Conservation (phyloP, 2,329 filamentous ascomycete species). For the Acrocalymma vagum region DNA sequence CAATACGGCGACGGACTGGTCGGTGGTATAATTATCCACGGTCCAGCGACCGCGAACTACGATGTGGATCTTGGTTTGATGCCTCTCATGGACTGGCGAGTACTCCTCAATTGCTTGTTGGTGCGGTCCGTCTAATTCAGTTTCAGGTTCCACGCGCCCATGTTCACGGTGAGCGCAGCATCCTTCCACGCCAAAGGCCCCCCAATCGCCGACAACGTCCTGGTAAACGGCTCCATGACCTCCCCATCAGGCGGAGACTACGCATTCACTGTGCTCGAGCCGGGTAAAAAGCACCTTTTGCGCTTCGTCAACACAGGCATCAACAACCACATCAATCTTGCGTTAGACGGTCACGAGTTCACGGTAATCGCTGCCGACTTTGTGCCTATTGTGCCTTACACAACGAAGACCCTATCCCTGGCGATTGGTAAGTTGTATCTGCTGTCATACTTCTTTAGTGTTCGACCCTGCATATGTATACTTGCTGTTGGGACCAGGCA, state of each 20-base stretch:
- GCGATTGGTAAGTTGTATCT: slow-evolving; percentile 41
- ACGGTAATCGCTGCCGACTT: slow-evolving; percentile 55
- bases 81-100: slow-evolving; percentile 53
- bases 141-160: slow-evolving; percentile 35
- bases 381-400: slow-evolving; percentile 53
- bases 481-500: neutral
- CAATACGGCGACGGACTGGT: slow-evolving; percentile 48
- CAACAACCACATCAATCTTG: slow-evolving; percentile 48
- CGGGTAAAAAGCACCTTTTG: slow-evolving; percentile 55
- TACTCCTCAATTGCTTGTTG: too few species aligned
- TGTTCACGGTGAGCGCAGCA: slow-evolving; percentile 39
- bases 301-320: slow-evolving; percentile 53
- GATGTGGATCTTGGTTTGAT: slow-evolving; percentile 49
- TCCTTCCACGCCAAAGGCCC: slow-evolving; percentile 48
- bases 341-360: slow-evolving; percentile 52
- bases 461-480: neutral
- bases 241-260: slow-evolving; percentile 40
- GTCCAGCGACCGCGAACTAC: slow-evolving; percentile 48
- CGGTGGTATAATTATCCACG: slow-evolving; percentile 51
- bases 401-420: slow-evolving; percentile 43
- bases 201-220: slow-evolving; percentile 56
- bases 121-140: too few species aligned
- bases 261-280: slow-evolving; percentile 41
- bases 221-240: slow-evolving; percentile 66
- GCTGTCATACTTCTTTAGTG: neutral